A percentile compares a stretch with the other conserved stretches of the same genome.
phyloP scores from a whole-genome alignment of 192 early-diverging fungal species.

The Linnemannia zychae region DNA sequence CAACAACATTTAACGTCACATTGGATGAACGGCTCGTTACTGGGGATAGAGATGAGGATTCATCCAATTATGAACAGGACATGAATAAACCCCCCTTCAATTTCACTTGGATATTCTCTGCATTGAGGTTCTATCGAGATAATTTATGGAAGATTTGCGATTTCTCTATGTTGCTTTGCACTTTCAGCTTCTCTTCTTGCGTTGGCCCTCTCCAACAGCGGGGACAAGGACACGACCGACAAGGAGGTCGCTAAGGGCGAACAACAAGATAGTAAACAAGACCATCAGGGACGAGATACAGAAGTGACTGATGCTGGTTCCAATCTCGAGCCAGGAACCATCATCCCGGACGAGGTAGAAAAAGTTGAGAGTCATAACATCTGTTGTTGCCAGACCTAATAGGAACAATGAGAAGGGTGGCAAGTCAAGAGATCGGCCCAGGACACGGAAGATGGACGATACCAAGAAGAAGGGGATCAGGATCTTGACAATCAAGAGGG shows the following conservation, averaged over 20 bases:
- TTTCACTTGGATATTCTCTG: too few relatives aligned
- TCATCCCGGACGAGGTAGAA: slow-evolving; percentile 94
- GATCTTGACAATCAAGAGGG: slow-evolving; percentile 88
- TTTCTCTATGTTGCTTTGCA: neutral
- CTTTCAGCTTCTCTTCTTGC: slow-evolving; percentile 46
- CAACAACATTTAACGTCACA: neutral
- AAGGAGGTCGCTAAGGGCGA: slow-evolving; percentile 77
- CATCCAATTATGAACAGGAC: neutral
- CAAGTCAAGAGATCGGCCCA: slow-evolving; percentile 81
- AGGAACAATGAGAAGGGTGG: slow-evolving; percentile 91
- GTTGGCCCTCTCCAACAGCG: slow-evolving; percentile 34
- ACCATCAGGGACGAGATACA: slow-evolving; percentile 94
- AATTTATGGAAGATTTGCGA: neutral
- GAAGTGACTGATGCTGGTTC: slow-evolving; percentile 96
- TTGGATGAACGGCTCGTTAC: too few relatives aligned
- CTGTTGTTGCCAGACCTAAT: slow-evolving; percentile 87
- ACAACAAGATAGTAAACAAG: slow-evolving; percentile 91
- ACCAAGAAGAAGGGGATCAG: slow-evolving; percentile 96
- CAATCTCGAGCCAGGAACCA: slow-evolving; percentile 97
- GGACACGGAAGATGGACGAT: slow-evolving; percentile 84
- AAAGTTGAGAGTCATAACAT: slow-evolving; percentile 96
- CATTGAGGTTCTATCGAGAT: too few relatives aligned
- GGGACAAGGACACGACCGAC: slow-evolving; percentile 61
- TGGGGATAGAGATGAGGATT: neutral
- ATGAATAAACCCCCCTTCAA: neutral